A percentile compares a stretch with the other conserved stretches of the same genome.
These are phyloP conservation scores for Yamadazyma jaroonii DNA, from an alignment of 1,139 yeast genomes.

Conservation along the genomic window DNA sequence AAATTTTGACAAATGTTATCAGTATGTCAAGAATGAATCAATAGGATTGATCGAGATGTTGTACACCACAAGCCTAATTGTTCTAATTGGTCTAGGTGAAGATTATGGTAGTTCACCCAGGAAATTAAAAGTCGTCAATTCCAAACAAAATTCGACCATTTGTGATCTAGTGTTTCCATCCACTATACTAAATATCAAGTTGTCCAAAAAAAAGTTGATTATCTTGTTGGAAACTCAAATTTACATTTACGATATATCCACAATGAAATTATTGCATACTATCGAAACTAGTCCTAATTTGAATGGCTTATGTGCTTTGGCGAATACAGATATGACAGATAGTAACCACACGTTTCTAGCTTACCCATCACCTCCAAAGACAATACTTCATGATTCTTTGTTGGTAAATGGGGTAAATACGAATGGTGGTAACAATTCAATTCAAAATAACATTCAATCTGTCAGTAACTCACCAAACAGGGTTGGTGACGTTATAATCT, in stretches of 20 bases:
- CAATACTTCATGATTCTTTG: constrained; percentile 43
- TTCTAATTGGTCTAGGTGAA: constrained; percentile 85
- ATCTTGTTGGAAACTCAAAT: constrained; percentile 83
- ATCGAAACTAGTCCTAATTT: constrained; percentile 80
- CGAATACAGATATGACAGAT: constrained; percentile 48
- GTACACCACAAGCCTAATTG: constrained; percentile 82
- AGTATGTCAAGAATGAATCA: constrained; percentile 48
- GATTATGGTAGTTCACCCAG: constrained; percentile 79
- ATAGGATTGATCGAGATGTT: constrained; percentile 85
- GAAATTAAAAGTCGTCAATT: constrained; percentile 75
- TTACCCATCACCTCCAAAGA: constrained; percentile 79
- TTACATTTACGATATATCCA: constrained; percentile 82
- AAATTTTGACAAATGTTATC: constrained; percentile 71
- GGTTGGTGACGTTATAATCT: constrained; percentile 87
- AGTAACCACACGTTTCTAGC: constrained; percentile 67
- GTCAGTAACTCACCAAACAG: constrained; percentile 47
- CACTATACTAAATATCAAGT: constrained; percentile 70
- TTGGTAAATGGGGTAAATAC: constrained; percentile 44
- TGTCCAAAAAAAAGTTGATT: constrained; percentile 71
- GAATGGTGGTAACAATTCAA: constrained; percentile 44
- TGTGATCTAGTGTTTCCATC: constrained; percentile 91
- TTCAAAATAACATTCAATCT: constrained; percentile 42
- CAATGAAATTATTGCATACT: constrained; percentile 84
- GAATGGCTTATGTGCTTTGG: constrained; percentile 58
- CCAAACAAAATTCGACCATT: constrained; percentile 66